phyloP scores from a whole-genome alignment of 2,329 filamentous ascomycete genomes.

The Ambrosiella beaveri region DNA sequence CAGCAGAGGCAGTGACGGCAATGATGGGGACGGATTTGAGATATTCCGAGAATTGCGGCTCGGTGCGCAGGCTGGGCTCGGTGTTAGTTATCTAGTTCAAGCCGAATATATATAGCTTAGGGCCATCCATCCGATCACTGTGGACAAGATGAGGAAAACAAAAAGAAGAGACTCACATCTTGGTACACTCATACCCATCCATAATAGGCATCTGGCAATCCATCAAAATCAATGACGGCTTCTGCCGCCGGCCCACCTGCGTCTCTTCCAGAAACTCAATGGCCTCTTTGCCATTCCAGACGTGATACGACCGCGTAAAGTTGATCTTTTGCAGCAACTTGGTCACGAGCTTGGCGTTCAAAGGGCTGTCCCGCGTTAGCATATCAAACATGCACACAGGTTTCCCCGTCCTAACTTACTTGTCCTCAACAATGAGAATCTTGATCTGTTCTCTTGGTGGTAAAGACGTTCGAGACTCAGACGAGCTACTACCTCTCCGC shows the following conservation, averaged over 20 bases:
- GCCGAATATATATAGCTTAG: neutral
- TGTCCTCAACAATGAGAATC: conserved; percentile 68
- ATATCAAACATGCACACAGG: neutral
- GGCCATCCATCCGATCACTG: neutral
- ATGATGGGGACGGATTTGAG: conserved; percentile 52
- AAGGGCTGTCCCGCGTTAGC: neutral
- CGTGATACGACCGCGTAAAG: conserved; percentile 6
- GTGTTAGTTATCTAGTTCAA: conserved; percentile 19
- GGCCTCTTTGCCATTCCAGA: conserved; percentile 62
- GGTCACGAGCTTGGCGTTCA: conserved; percentile 15
- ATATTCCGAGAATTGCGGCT: conserved; percentile 19
- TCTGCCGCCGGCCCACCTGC: conserved; percentile 30
- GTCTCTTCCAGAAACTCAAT: conserved; percentile 51
- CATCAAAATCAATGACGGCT: conserved; percentile 63
- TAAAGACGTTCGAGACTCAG: neutral
- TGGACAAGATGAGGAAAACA: neutral
- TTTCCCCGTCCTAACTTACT: conserved; percentile 30
- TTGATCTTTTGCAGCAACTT: conserved; percentile 15
- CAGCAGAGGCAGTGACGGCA: conserved; percentile 67
- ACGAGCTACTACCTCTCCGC: conserved; percentile 24
- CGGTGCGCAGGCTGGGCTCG: conserved; percentile 34
- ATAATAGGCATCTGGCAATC: conserved; percentile 62
- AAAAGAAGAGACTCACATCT: conserved; percentile 25
- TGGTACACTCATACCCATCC: conserved; percentile 63
- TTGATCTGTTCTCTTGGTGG: conserved; percentile 38